Base-by-base conservation (phyloP, 1,139 yeast species). In the Pneumocystis oryctolagi region DNA sequence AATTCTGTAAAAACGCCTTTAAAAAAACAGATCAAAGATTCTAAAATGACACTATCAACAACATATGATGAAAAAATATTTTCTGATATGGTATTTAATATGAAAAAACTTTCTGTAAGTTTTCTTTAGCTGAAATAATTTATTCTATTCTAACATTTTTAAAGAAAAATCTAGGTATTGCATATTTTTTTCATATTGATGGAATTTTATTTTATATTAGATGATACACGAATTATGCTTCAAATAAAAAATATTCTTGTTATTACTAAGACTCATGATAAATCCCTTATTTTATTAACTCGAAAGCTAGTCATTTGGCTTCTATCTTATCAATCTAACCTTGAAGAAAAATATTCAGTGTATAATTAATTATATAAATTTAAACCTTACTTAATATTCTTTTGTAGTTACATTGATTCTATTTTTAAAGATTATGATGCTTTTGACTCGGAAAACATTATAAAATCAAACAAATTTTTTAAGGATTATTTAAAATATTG, bases 201-300 rank as follows among this genome's bases (percentile, higher is more conserved):
- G 57, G 4, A 25, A 2, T 37, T 39, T 56, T 1, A 20, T 47
- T 47, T 47, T 47, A 47, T 25, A 12, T 16, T 37, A 69, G 71
- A 70, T 67, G 69, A 71, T 57, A 71, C 75, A 20, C 71, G 85
- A 16, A 82, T 85, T 69, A 84, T 82, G 66, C 74, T 85, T 62
- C 81, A 80, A 65, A 84, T 84, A 53, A 73, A 76, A 62, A 81
- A 83, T 35, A 79, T 85, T 59, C 77, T 85, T 78, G 78, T 85
- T 31, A 82, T 85, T n/a, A 82, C 89, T 59, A 85, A 85, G 72
- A 82, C 87, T 3, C 77, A 83, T 67, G 92, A 85, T 71, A 77
- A 79, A 63, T 77, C 81, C 34, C 79, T 87, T 53, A 79, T 83
- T 25, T 75, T 75, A 62, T 74, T 81, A 66, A 83, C 89, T 0